phyloP scores from a whole-genome alignment of 1,284 basidiomycete genomes.

The Pseudozyma sp. region DNA sequence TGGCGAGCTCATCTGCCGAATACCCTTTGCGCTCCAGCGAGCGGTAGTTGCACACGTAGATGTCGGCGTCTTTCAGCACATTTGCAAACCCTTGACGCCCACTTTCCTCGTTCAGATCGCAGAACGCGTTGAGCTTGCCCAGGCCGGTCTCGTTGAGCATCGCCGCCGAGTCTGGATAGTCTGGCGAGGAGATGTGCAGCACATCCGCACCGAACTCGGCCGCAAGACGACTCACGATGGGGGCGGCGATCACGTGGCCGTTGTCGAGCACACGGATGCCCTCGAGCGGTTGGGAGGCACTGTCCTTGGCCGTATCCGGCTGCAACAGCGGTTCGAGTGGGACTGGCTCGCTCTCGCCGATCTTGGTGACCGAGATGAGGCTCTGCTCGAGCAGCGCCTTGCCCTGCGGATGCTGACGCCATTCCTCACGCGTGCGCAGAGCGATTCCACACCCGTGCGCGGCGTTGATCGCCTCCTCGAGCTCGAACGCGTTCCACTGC shows the following conservation, averaged over 20 bases:
- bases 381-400: conserved; percentile 2
- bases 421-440: conserved; percentile 4
- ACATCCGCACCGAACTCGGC: conserved; percentile 8
- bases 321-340: conserved; percentile 1
- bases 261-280: conserved; percentile 4
- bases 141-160: conserved; percentile 11
- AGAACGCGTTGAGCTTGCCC: conserved; percentile 5
- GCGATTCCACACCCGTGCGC: conserved; percentile 5
- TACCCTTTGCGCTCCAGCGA: conserved; percentile 2
- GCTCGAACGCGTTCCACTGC: conserved; percentile 8
- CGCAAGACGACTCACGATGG: conserved; percentile 6
- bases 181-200: conserved; percentile 3
- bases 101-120: conserved; percentile 7
- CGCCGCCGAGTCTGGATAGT: conserved; percentile 4
- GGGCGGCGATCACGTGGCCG: conserved; percentile 7
- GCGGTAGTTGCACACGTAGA: conserved; percentile 11
- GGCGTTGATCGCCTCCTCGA: conserved; percentile 5
- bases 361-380: conserved; percentile 6
- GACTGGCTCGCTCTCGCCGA: conserved; percentile 3
- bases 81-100: conserved; percentile 3
- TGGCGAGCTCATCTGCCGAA: conserved; percentile 2
- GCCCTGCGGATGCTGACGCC: conserved; percentile 8
- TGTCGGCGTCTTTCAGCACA: neutral
- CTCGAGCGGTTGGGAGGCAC: conserved; percentile 2
- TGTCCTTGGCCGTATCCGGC: neutral